These are phyloP conservation scores for Halenospora varia DNA, from an alignment of 495 filamentous ascomycete species.

Conservation along the genomic window DNA sequence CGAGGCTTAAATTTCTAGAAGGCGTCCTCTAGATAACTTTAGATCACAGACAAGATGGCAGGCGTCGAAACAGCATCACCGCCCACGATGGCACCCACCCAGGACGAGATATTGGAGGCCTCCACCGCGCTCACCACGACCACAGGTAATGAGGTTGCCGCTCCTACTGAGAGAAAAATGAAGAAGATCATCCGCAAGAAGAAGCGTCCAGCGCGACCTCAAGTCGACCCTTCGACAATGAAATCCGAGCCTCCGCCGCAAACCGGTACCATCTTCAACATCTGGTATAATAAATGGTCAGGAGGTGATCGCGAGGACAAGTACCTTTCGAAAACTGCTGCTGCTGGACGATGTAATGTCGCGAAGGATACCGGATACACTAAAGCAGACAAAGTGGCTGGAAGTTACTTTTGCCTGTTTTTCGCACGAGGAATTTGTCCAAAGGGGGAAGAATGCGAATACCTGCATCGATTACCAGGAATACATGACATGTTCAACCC, in stretches of 20 bases:
- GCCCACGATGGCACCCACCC: conserved; percentile 15
- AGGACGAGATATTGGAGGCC: conserved; percentile 3
- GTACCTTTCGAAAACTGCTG: conserved; percentile 71
- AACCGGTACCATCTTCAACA: conserved; percentile 90
- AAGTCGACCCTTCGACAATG: conserved; percentile 81
- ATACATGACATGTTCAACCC: conserved; percentile 82
- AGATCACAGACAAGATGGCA: conserved; percentile 15
- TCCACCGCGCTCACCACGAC: conserved; percentile 33
- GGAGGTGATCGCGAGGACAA: conserved; percentile 93
- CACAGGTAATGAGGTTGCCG: conserved; percentile 42
- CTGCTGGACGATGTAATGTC: conserved; percentile 76
- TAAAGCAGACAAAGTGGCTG: conserved; percentile 71
- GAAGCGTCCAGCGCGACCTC: conserved; percentile 59
- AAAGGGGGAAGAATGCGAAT: conserved; percentile 88
- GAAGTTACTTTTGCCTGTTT: conserved; percentile 89
- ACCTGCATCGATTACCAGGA: conserved; percentile 81
- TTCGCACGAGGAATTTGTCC: conserved; percentile 83
- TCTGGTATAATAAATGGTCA: conserved; percentile 95
- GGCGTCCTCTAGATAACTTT: not conserved
- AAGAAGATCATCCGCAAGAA: conserved; percentile 70
- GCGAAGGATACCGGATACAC: conserved; percentile 84
- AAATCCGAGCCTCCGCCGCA: conserved; percentile 77
- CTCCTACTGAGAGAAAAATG: conserved; percentile 47
- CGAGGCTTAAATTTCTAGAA: not conserved
- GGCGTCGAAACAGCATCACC: conserved; percentile 17